Evolutionary conservation across 768 basidiomycete species (phyloP).

Genomic region (Chalciporus pseudorubinellus): DNA sequence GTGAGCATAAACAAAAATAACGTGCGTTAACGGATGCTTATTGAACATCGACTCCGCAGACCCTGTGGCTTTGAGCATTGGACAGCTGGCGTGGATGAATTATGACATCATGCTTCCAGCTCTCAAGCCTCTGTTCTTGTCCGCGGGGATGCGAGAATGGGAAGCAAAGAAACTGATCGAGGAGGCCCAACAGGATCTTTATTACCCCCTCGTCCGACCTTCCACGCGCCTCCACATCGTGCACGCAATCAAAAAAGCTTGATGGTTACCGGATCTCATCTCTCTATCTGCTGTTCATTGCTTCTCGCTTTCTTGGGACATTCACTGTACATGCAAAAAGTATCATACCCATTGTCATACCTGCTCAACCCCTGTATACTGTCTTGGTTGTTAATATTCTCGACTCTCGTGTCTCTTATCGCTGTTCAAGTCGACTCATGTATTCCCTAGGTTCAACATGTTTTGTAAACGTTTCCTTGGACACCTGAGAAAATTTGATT

Average conservation of each 20-base stretch:
- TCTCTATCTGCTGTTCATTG: neutral
- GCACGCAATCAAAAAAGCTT: slow-evolving; percentile 43
- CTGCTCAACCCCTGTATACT: slow-evolving; percentile 17
- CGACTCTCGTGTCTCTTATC: slow-evolving; percentile 30
- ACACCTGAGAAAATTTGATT: neutral
- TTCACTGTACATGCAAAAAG: slow-evolving; percentile 24
- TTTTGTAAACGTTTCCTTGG: neutral
- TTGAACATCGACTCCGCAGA: slow-evolving; percentile 37
- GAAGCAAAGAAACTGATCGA: slow-evolving; percentile 55
- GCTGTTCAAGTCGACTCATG: slow-evolving; percentile 1
- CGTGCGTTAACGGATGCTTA: slow-evolving; percentile 8
- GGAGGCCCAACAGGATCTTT: slow-evolving; percentile 64
- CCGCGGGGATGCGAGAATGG: slow-evolving; percentile 49
- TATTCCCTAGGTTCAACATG: slow-evolving; percentile 6
- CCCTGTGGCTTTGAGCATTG: slow-evolving; percentile 56
- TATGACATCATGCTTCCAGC: slow-evolving; percentile 65
- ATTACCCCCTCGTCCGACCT: slow-evolving; percentile 51
- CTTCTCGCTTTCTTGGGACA: slow-evolving; percentile 18
- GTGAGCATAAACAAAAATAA: slow-evolving; percentile 30
- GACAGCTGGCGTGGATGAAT: slow-evolving; percentile 73
- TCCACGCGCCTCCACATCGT: slow-evolving; percentile 58
- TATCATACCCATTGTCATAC: slow-evolving; percentile 20
- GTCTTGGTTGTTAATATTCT: slow-evolving; percentile 81
- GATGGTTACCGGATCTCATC: neutral
- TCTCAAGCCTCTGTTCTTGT: slow-evolving; percentile 57